Evolutionary conservation across 176 grass and related monocot species (phyloP), one percentile per base, ranked within the genome.

Genomic region (Coix lacrymajobi): DNA sequence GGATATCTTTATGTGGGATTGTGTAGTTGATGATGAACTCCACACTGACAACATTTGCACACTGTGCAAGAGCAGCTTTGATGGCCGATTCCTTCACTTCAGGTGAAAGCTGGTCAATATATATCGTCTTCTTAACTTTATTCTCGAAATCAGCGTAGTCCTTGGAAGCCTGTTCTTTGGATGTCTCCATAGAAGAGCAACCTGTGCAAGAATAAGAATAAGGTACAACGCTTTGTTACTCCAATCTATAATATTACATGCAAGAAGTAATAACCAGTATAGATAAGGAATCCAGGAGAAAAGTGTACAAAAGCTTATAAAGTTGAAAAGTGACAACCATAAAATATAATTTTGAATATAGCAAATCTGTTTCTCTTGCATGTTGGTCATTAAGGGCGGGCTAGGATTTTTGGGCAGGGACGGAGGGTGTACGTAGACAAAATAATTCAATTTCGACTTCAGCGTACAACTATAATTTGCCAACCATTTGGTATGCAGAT

Each of bases 11-110:
- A 0, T 66, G 81, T 0, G 82, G 90, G 54, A 92, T 69, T 2
- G 93, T 95, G 77, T 81, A 92, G 68, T 95, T 95, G 5, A 79
- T 75, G 36, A 92, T 75, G 65, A 92, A 95, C 58, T 95, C 87
- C 65, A 88, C 66, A 17, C 24, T 83, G 34, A 70, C 79, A 31
- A 88, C 87, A 25, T 70, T 81, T 15, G 81, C 90, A 38, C 86
- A 95, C 41, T 92, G 93, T 9, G 75, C 83, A 58, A 95, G 79
- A 15, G 93, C 90, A 65, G 87, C 79, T 88, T 88, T 81, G 30
- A 88, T 90, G 36, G 92, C 85, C 17, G 66, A 4, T 10, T 8
- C 6, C 1, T 79, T 92, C 15, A 95, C 87, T 62, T 86, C 64
- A 69, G 75, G 85, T 66, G 90, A 90, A 69, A 95, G 93, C 8